A percentile compares a stretch with the other conserved stretches of the same genome.
phyloP scores from a whole-genome alignment of 2,329 filamentous ascomycete species.

The Diaporthe sp. region DNA sequence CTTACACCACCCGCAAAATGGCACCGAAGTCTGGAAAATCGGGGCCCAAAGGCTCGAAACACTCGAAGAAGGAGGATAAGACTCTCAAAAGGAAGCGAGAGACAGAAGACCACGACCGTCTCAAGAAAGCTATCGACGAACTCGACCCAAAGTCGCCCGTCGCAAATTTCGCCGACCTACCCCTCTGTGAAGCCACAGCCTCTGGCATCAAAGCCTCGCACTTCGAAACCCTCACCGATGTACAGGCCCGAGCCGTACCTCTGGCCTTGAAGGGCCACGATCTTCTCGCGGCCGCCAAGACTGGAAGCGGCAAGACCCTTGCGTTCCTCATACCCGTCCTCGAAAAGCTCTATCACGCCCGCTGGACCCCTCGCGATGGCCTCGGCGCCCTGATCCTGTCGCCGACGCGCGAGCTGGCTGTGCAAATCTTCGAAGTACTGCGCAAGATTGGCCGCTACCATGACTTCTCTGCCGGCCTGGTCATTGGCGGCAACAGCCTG shows the following conservation, averaged over 20 bases:
- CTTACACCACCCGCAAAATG: neutral
- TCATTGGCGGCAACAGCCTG: slow-evolving; percentile 94
- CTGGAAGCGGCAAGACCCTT: slow-evolving; percentile 94
- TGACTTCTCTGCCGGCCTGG: slow-evolving; percentile 89
- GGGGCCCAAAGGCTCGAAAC: slow-evolving; percentile 37
- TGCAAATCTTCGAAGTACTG: slow-evolving; percentile 96
- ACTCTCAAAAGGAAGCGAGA: slow-evolving; percentile 46
- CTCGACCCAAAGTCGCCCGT: slow-evolving; percentile 73
- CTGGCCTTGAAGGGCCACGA: slow-evolving; percentile 88
- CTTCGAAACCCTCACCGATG: slow-evolving; percentile 91
- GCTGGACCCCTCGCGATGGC: slow-evolving; percentile 92
- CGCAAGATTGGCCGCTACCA: slow-evolving; percentile 91
- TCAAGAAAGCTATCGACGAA: slow-evolving; percentile 70
- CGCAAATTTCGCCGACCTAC: slow-evolving; percentile 85
- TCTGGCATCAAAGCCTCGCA: slow-evolving; percentile 87
- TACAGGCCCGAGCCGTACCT: slow-evolving; percentile 91
- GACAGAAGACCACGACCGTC: slow-evolving; percentile 44
- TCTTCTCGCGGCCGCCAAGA: slow-evolving; percentile 95
- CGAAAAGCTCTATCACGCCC: slow-evolving; percentile 89
- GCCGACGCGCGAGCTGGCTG: slow-evolving; percentile 93
- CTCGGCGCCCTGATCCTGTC: slow-evolving; percentile 93
- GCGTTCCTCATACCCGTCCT: slow-evolving; percentile 93
- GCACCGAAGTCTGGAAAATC: slow-evolving; percentile 25
- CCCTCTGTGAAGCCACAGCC: slow-evolving; percentile 85
- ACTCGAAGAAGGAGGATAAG: slow-evolving; percentile 41